Conservation (phyloP, 768 basidiomycete species). For the Boletus sensibilis region DNA sequence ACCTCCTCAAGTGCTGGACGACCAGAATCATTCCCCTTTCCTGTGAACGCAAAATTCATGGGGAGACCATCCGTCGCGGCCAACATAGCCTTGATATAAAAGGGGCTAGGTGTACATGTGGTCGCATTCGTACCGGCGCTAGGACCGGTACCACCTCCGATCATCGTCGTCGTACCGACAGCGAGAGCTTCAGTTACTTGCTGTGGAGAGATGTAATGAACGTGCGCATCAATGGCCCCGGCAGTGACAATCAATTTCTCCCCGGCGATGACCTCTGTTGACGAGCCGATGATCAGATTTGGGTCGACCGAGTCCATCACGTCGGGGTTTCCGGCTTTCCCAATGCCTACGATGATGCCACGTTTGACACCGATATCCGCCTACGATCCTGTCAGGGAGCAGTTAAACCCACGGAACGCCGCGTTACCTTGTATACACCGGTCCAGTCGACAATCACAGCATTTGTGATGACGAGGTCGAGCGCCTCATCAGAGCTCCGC, state of each 20-base stretch:
- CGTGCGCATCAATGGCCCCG: constrained; percentile 87
- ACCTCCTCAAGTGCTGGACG: constrained; percentile 73
- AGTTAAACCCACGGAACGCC: neutral
- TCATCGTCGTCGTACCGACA: constrained; percentile 86
- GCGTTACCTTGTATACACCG: constrained; percentile 84
- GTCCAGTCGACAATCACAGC: constrained; percentile 93
- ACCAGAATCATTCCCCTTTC: constrained; percentile 93
- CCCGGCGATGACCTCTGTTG: constrained; percentile 94
- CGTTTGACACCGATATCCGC: constrained; percentile 92
- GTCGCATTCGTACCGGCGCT: constrained; percentile 88
- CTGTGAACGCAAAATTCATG: constrained; percentile 93
- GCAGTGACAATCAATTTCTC: constrained; percentile 94
- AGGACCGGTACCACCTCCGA: constrained; percentile 96
- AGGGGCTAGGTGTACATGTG: constrained; percentile 85
- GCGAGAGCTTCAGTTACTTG: constrained; percentile 84
- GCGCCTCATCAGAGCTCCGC: constrained; percentile 57
- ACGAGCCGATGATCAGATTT: constrained; percentile 78
- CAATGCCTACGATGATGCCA: constrained; percentile 81
- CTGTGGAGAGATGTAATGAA: constrained; percentile 96
- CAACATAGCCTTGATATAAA: constrained; percentile 89
- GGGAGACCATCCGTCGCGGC: constrained; percentile 86
- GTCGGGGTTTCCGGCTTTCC: constrained; percentile 98
- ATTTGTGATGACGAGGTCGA: constrained; percentile 95
- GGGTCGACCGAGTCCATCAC: constrained; percentile 79
- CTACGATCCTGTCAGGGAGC: constrained; percentile 38